Percentiles rank a stretch among this genome's conserved stretches.
Evolutionary conservation across 306 rosid genomes (phyloP).

Genomic region (Lathyrus aphaca): DNA sequence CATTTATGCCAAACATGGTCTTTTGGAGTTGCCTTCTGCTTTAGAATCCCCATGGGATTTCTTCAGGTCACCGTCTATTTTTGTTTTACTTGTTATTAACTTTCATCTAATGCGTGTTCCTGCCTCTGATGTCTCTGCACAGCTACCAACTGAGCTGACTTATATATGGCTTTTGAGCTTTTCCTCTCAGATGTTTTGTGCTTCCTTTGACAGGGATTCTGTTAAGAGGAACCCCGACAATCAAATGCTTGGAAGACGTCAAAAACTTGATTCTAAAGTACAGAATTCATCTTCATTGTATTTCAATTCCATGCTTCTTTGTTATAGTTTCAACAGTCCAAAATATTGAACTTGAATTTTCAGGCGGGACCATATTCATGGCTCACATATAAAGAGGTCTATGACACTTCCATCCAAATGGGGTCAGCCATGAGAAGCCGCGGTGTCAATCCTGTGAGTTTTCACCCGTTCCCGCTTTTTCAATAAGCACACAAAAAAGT

Average conservation of each 20-base stretch:
- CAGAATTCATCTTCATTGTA: not conserved
- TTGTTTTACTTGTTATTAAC: not conserved
- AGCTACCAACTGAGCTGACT: no score
- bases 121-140: no score
- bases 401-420: slow-evolving; percentile 58
- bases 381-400: slow-evolving; percentile 60
- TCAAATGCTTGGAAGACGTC: slow-evolving; percentile 79
- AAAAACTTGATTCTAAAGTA: slow-evolving; percentile 68
- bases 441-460: no score
- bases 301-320: not conserved
- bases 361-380: slow-evolving; percentile 44
- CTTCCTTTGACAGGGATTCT: slow-evolving; percentile 59
- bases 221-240: slow-evolving; percentile 63
- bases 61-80: slow-evolving; percentile 58
- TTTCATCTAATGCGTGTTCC: not conserved
- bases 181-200: slow-evolving; percentile 36
- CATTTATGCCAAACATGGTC: slow-evolving; percentile 86
- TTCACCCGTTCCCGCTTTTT: no score
- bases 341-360: slow-evolving; percentile 20
- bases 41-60: slow-evolving; percentile 85
- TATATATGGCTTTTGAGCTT: slow-evolving; percentile 13
- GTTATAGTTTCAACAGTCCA: not conserved
- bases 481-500: no score
- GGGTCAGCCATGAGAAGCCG: slow-evolving; percentile 58
- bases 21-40: slow-evolving; percentile 61